Evolutionary conservation across 306 rosid species (phyloP).

Genomic region (Prunus mume): DNA sequence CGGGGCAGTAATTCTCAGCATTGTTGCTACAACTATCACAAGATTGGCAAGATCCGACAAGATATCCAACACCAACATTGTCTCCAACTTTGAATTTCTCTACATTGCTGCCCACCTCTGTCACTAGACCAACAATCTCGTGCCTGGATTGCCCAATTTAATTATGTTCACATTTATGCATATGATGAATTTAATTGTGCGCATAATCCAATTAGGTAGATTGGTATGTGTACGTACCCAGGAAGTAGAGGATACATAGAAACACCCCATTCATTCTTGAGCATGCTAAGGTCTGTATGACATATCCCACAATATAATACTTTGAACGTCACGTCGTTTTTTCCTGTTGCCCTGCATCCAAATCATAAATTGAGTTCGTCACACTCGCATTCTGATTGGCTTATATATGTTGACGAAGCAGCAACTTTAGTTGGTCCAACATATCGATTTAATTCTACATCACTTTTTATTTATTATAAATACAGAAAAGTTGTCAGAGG

Average conservation of each 20-base stretch:
- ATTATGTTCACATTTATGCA: neutral
- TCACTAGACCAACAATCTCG: constrained; percentile 9
- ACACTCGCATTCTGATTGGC: too few relatives aligned
- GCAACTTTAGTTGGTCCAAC: too few relatives aligned
- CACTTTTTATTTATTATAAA: too few relatives aligned
- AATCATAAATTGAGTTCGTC: neutral
- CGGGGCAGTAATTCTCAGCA: too few relatives aligned
- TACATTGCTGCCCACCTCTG: constrained; percentile 7
- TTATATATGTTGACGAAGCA: too few relatives aligned
- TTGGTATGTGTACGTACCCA: constrained; percentile 4
- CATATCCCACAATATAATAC: constrained; percentile 31
- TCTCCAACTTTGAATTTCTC: constrained; percentile 12
- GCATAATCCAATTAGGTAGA: neutral
- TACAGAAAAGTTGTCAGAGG: too few relatives aligned
- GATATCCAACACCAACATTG: neutral
- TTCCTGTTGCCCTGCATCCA: constrained; percentile 17
- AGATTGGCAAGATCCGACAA: neutral
- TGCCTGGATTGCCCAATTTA: neutral
- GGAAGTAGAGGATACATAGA: constrained; percentile 21
- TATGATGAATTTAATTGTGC: neutral
- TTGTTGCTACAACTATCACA: neutral
- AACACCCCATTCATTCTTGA: constrained; percentile 23
- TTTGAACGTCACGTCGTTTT: constrained; percentile 23
- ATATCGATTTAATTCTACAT: too few relatives aligned
- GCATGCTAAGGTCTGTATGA: constrained; percentile 23